Percentiles rank a stretch among this genome's conserved stretches.
phyloP scores from a whole-genome alignment of 2,329 filamentous ascomycete species.

The Trichoderma semiorbis region DNA sequence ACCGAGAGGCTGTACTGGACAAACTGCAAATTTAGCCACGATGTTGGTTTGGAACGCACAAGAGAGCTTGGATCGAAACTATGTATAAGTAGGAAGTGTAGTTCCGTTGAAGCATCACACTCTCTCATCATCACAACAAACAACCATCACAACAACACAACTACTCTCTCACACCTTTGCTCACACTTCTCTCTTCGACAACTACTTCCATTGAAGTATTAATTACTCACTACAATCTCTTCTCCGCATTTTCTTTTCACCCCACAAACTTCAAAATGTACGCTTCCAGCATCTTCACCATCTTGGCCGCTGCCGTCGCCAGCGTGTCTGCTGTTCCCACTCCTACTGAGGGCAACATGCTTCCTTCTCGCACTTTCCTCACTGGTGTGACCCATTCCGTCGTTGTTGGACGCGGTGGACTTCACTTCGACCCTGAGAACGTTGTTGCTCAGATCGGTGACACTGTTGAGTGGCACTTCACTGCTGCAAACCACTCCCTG shows the following conservation, averaged over 20 bases:
- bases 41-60: background rate
- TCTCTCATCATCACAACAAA: constrained; percentile 1
- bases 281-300: constrained; percentile 3
- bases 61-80: background rate
- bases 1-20: constrained; percentile 13
- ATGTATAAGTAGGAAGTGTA: background rate
- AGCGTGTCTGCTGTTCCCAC: constrained; percentile 12
- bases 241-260: background rate
- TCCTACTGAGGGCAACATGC: background rate
- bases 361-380: background rate
- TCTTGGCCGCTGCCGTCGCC: constrained; percentile 11
- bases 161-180: background rate
- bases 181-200: background rate
- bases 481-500: constrained; percentile 54
- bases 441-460: constrained; percentile 50
- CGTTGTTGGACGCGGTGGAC: constrained; percentile 17
- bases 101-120: background rate
- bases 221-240: background rate
- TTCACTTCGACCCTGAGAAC: constrained; percentile 50
- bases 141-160: background rate
- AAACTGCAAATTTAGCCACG: background rate
- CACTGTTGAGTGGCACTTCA: constrained; percentile 44
- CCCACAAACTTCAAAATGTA: constrained; percentile 14
- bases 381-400: constrained; percentile 12
- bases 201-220: background rate